phyloP scores from a whole-genome alignment of 768 basidiomycete species.

The Pilatotrama ljubarskyi region DNA sequence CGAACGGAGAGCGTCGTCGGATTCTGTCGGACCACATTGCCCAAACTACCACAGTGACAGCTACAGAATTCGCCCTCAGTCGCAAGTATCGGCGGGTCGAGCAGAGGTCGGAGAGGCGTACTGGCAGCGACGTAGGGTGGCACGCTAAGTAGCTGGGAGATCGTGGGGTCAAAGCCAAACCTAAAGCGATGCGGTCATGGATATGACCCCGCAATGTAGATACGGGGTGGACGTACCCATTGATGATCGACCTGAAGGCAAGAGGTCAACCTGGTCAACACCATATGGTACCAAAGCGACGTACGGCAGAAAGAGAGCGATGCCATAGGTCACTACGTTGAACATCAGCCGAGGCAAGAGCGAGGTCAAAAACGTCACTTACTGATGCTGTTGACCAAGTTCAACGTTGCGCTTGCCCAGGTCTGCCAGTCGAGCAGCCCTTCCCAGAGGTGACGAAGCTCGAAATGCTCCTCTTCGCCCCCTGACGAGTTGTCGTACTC shows the following conservation, averaged over 20 bases:
- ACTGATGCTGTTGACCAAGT: conserved; percentile 20
- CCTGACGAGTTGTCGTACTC: conserved; percentile 52
- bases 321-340: conserved; percentile 54
- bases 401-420: conserved; percentile 46
- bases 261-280: not conserved
- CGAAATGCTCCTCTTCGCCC: conserved; percentile 62
- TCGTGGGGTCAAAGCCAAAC: conserved; percentile 56
- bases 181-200: conserved; percentile 30
- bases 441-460: conserved; percentile 50
- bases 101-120: conserved; percentile 23
- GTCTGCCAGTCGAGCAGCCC: conserved; percentile 57
- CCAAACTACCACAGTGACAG: conserved; percentile 50
- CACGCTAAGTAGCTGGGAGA: conserved; percentile 65
- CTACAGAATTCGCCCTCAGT: conserved; percentile 31
- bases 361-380: not conserved
- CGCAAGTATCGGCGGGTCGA: not conserved
- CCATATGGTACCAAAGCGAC: conserved; percentile 28
- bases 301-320: conserved; percentile 69
- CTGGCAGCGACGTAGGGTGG: conserved; percentile 68
- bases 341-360: not conserved
- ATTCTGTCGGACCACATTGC: conserved; percentile 61
- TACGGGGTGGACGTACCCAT: conserved; percentile 3
- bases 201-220: not conserved
- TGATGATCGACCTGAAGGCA: conserved; percentile 14
- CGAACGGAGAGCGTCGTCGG: conserved; percentile 56